phyloP scores from a whole-genome alignment of 768 basidiomycete genomes.

The Amanita pseudoporphyria region DNA sequence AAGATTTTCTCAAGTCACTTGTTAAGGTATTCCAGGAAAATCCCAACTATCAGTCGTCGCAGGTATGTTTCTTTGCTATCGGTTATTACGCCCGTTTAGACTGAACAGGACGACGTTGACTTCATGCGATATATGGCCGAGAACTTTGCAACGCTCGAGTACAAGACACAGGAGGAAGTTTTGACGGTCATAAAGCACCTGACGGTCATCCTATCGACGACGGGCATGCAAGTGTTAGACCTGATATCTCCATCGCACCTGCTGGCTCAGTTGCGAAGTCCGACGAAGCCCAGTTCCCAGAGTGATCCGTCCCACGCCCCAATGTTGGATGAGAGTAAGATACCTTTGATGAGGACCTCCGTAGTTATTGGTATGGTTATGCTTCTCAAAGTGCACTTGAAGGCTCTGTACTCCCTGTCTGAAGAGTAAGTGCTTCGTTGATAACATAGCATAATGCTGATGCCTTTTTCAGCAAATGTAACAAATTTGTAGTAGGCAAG shows the following conservation, averaged over 20 bases:
- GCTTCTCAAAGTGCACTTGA: slow-evolving; percentile 80
- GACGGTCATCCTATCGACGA: slow-evolving; percentile 65
- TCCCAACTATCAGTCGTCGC: slow-evolving; percentile 42
- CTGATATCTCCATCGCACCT: slow-evolving; percentile 62
- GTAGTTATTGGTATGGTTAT: slow-evolving; percentile 79
- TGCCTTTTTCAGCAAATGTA: slow-evolving; percentile 61
- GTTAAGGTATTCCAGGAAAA: slow-evolving; percentile 77
- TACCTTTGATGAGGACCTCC: slow-evolving; percentile 50
- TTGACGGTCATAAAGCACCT: slow-evolving; percentile 76
- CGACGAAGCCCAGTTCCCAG: slow-evolving; percentile 9
- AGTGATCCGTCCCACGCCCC: not conserved
- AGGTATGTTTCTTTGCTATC: slow-evolving; percentile 27
- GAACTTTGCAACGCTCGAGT: slow-evolving; percentile 87
- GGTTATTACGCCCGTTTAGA: not conserved
- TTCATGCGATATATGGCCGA: slow-evolving; percentile 92
- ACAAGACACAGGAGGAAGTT: slow-evolving; percentile 92
- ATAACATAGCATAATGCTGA: not conserved
- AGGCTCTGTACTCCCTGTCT: slow-evolving; percentile 71
- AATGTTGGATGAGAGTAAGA: slow-evolving; percentile 5
- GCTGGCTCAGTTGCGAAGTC: slow-evolving; percentile 43
- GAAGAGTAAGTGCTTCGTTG: slow-evolving; percentile 64
- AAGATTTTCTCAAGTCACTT: slow-evolving; percentile 81
- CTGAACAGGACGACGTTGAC: slow-evolving; percentile 62
- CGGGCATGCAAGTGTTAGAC: slow-evolving; percentile 78
- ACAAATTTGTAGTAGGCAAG: slow-evolving; percentile 80